A percentile compares a stretch with the other conserved stretches of the same genome.
These are phyloP conservation scores for Dinochytrium kinnereticum DNA, from an alignment of 371 early-diverging fungal species.

Conservation along the genomic window DNA sequence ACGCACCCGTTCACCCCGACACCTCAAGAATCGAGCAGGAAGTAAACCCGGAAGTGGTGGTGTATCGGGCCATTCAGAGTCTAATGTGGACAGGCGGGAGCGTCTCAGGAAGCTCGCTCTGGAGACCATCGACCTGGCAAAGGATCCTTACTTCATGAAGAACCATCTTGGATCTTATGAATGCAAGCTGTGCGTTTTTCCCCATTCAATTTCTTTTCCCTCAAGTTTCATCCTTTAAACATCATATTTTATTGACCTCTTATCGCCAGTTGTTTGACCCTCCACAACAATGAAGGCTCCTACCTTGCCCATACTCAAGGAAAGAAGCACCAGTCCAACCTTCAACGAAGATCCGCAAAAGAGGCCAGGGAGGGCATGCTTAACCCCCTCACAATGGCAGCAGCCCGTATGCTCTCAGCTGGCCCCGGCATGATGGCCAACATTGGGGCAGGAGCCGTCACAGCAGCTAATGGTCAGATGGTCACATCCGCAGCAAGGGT, in stretches of 20 bases:
- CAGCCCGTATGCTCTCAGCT: not conserved
- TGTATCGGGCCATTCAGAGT: conserved; percentile 78
- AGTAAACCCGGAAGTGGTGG: conserved; percentile 92
- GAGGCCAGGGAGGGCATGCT: conserved; percentile 78
- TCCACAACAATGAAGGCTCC: conserved; percentile 95
- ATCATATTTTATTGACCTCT: no score
- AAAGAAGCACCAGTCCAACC: conserved; percentile 97
- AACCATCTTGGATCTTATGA: conserved; percentile 98
- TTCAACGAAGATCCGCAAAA: conserved; percentile 90
- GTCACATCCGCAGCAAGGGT: not conserved
- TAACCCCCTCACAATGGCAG: conserved; percentile 52
- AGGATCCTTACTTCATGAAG: conserved; percentile 97
- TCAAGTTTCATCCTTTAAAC: no score
- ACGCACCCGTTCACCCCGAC: not conserved
- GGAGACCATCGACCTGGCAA: conserved; percentile 96
- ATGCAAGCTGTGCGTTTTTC: conserved; percentile 77
- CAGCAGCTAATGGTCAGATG: not conserved
- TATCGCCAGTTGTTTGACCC: conserved; percentile 65
- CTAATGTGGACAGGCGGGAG: conserved; percentile 93
- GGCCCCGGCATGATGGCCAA: conserved; percentile 27
- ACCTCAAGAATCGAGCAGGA: conserved; percentile 86
- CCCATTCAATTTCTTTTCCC: no score
- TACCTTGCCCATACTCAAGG: conserved; percentile 98
- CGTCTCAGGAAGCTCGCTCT: conserved; percentile 94
- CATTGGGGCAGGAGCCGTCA: not conserved